These are phyloP conservation scores for Neofusicoccum parvum DNA, from an alignment of 2,329 filamentous ascomycete species.

Conservation along the genomic window DNA sequence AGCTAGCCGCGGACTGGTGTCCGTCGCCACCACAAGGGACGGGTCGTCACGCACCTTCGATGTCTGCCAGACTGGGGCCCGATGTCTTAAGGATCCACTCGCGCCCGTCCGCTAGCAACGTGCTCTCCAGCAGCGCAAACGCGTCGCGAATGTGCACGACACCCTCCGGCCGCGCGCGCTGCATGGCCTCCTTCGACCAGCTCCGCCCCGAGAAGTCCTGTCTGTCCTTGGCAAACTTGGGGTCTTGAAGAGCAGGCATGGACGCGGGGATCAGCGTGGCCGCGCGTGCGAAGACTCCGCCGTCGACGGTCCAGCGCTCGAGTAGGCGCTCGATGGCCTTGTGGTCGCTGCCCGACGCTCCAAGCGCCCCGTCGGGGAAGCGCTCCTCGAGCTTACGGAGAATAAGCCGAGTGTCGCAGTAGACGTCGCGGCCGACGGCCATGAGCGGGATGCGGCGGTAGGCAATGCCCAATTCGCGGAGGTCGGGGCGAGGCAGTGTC, in stretches of 20 bases:
- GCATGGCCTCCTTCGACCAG: conserved; percentile 44
- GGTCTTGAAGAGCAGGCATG: conserved; percentile 58
- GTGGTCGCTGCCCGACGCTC: conserved; percentile 34
- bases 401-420: conserved; percentile 71
- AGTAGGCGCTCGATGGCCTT: conserved; percentile 59
- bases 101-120: conserved; percentile 66
- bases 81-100: conserved; percentile 62
- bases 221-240: conserved; percentile 62
- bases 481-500: conserved; percentile 66
- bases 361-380: conserved; percentile 43
- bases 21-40: conserved; percentile 7
- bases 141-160: conserved; percentile 56
- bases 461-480: conserved; percentile 61
- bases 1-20: conserved; percentile 7
- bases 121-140: conserved; percentile 63
- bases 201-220: conserved; percentile 48
- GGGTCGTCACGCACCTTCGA: conserved; percentile 54
- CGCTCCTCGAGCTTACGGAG: conserved; percentile 63
- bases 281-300: conserved; percentile 57
- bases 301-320: conserved; percentile 58
- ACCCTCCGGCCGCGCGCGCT: conserved; percentile 56
- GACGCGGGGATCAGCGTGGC: conserved; percentile 57
- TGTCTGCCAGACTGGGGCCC: conserved; percentile 63
- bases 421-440: conserved; percentile 67
- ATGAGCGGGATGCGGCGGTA: conserved; percentile 73